Conservation (phyloP, 108 stramenopile genomes). For the Stephanodiscus minutulus region DNA sequence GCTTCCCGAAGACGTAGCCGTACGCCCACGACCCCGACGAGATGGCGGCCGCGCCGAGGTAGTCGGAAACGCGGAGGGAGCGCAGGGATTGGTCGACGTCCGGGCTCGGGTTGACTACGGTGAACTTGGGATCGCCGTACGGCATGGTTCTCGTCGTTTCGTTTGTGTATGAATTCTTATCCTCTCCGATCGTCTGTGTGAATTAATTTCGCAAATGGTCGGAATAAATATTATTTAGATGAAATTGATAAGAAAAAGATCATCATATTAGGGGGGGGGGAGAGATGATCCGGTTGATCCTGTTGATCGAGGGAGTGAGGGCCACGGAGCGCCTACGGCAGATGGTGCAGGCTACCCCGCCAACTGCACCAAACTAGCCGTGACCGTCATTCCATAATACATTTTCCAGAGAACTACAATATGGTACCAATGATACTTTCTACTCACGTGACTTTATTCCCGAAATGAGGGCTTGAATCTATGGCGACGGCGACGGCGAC, state of each 20-base stretch:
- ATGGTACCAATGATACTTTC: no score
- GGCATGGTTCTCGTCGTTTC: constrained; percentile 31
- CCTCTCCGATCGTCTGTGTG: background rate
- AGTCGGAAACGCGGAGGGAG: constrained; percentile 65
- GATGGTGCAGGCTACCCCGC: no score
- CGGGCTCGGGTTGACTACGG: constrained; percentile 77
- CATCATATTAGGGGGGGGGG: background rate
- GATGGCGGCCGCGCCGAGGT: constrained; percentile 48
- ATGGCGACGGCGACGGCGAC: no score
- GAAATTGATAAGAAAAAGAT: no score
- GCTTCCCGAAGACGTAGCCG: constrained; percentile 82
- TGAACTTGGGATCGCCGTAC: constrained; percentile 68
- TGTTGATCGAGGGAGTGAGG: background rate
- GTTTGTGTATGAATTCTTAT: no score
- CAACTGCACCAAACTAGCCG: no score
- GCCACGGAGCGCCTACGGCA: background rate
- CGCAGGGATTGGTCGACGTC: constrained; percentile 82
- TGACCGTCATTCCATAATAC: no score
- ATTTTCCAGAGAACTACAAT: no score
- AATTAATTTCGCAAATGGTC: no score
- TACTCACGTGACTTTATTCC: no score
- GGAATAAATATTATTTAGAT: no score
- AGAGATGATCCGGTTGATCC: background rate
- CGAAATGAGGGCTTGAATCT: no score
- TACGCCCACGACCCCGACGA: constrained; percentile 74